Evolutionary conservation across 2,329 filamentous ascomycete genomes (phyloP).

Genomic region (Rhynchosporium agropyri): DNA sequence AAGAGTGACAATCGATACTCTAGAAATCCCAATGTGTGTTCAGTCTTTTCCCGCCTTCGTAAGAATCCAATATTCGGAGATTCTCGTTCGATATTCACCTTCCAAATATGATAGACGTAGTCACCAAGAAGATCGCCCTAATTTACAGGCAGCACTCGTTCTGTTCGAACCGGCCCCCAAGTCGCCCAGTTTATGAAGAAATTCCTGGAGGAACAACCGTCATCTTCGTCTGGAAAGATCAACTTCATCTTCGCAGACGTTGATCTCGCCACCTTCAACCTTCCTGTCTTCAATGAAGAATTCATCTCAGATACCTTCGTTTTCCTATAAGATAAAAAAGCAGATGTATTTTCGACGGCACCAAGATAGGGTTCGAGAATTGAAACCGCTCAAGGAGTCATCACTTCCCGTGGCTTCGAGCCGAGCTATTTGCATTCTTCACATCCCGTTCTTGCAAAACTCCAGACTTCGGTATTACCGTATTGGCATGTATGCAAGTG

Average conservation of each 20-base stretch:
- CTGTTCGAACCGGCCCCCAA: slow-evolving; percentile 24
- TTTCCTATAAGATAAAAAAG: too few species aligned
- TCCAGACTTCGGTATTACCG: too few species aligned
- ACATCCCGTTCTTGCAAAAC: too few species aligned
- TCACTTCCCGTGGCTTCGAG: too few species aligned
- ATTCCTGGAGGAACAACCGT: slow-evolving; percentile 14
- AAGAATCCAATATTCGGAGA: not conserved
- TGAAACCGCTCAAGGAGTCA: too few species aligned
- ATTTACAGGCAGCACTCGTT: slow-evolving; percentile 28
- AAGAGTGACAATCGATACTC: not conserved
- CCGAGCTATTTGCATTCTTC: too few species aligned
- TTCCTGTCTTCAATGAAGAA: slow-evolving; percentile 51
- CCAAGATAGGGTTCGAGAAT: too few species aligned
- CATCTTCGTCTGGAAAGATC: slow-evolving; percentile 20
- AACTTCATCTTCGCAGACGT: slow-evolving; percentile 38
- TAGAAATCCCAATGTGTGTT: not conserved
- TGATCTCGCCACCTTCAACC: slow-evolving; percentile 46
- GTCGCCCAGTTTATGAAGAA: slow-evolving; percentile 22
- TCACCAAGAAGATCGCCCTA: slow-evolving; percentile 26
- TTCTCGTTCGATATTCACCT: not conserved
- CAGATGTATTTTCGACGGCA: too few species aligned
- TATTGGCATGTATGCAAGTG: too few species aligned
- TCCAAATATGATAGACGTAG: slow-evolving; percentile 3
- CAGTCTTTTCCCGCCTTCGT: not conserved
- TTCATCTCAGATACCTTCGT: slow-evolving; percentile 43